Percentiles rank a stretch among this genome's conserved stretches.
These are phyloP conservation scores for Mortierella antarctica DNA, from an alignment of 192 early-diverging fungal genomes.

Conservation along the genomic window DNA sequence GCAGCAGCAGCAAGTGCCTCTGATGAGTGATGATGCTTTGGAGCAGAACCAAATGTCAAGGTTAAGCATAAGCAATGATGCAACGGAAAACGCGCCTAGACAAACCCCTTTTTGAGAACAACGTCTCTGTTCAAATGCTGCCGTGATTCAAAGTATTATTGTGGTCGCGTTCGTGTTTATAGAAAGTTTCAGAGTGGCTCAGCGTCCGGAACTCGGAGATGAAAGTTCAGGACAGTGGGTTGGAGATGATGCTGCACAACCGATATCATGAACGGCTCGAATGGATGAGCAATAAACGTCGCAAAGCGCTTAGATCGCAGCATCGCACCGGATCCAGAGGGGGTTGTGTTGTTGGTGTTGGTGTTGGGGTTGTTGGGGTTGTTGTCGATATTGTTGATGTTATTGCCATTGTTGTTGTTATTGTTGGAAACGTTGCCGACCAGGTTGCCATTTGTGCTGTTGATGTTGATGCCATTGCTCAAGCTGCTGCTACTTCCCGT, in stretches of 20 bases:
- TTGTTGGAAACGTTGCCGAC: slow-evolving; percentile 5
- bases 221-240: slow-evolving; percentile 60
- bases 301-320: slow-evolving; percentile 60
- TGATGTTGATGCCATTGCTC: slow-evolving; percentile 13
- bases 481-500: slow-evolving; percentile 5
- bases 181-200: slow-evolving; percentile 22
- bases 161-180: not conserved
- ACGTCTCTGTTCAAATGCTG: no score
- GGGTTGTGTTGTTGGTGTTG: slow-evolving; percentile 5
- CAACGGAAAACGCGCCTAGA: not conserved
- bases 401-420: slow-evolving; percentile 8
- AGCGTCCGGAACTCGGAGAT: slow-evolving; percentile 50
- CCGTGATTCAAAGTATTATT: no score
- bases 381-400: slow-evolving; percentile 5
- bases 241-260: slow-evolving; percentile 57
- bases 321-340: not conserved
- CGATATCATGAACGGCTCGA: slow-evolving; percentile 75
- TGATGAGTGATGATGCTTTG: not conserved
- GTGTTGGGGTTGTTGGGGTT: slow-evolving; percentile 4
- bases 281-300: slow-evolving; percentile 75
- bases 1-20: not conserved
- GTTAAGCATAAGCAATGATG: not conserved
- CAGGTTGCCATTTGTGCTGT: slow-evolving; percentile 3
- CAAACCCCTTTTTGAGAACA: no score
- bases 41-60: not conserved